Evolutionary conservation across 2,329 filamentous ascomycete genomes (phyloP).

Genomic region (Pseudogymnoascus sp.): DNA sequence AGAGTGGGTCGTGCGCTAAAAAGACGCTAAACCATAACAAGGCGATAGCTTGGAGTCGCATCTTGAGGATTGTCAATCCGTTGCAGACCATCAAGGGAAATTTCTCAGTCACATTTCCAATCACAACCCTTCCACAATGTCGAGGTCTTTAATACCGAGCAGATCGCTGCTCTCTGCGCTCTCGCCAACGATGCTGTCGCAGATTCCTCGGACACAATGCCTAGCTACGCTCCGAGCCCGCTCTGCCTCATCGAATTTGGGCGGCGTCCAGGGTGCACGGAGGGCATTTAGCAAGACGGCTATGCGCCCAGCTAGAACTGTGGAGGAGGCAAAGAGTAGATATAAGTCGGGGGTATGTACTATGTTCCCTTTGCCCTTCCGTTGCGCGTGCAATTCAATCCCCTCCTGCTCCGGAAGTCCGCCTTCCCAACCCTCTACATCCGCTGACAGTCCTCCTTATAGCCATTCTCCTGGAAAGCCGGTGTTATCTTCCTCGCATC

Average conservation of each 20-base stretch:
- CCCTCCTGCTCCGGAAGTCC: not conserved
- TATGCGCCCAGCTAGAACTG: constrained; percentile 24
- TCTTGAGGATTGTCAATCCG: constrained; percentile 1
- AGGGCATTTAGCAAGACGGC: constrained; percentile 16
- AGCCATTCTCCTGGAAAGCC: constrained; percentile 93
- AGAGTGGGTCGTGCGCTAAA: not conserved
- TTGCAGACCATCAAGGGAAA: not conserved
- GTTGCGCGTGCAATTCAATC: not conserved
- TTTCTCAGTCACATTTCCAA: not conserved
- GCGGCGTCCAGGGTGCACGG: not conserved
- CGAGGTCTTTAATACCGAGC: constrained; percentile 22
- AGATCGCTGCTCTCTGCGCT: constrained; percentile 18
- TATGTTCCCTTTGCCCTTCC: not conserved
- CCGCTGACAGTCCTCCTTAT: not conserved
- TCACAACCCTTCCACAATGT: constrained; percentile 15
- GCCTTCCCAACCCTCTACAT: not conserved
- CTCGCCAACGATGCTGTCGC: constrained; percentile 14
- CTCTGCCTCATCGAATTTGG: not conserved
- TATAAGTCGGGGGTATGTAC: constrained; percentile 26
- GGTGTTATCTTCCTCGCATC: constrained; percentile 77
- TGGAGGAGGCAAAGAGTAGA: constrained; percentile 25
- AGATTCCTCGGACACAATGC: constrained; percentile 12
- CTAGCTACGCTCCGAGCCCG: not conserved
- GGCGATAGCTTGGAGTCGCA: constrained; percentile 5
- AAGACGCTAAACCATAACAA: not conserved